Base-by-base conservation (phyloP, 1,139 yeast genomes). In the Kodamaea arcana region DNA sequence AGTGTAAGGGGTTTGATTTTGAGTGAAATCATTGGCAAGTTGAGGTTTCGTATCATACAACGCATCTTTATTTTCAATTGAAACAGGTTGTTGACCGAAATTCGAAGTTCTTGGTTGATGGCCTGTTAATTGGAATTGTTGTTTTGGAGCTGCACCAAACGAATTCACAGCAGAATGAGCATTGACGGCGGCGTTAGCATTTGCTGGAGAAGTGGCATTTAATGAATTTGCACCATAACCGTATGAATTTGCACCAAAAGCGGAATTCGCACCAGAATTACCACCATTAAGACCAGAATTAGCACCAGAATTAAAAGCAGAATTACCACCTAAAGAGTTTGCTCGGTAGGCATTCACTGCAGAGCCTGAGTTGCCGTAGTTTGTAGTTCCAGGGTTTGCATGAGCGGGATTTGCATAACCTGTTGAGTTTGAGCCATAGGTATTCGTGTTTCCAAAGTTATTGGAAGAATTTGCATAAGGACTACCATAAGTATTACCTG, bases 41-140 rank as follows among this genome's bases (percentile, higher is more conserved):
- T 62, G 69, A 13, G 71, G 70, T 25, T 57, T 50, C 3, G 67
- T 50, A 34, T 56, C 57, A 48, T 60, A 60, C 29, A 63, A 46
- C 27, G 62, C 53, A 9, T n/a, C 31, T 11, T 11, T 11, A 10
- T 10, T 10, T 15, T 14, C 13, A 12, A 36, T 20, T 3, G 16
- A 21, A 18, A 28, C 24, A 1, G 40, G 37, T 26, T 34, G 40
- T 27, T 34, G 37, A 12, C 40, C 40, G 31, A 37, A 37, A 35
- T 37, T 37, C 11, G 21, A 31, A 15, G 40, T 31, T 26, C 40
- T 34, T 14, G 40, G 40, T 15, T 30, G 33, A 15, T 31, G 30
- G 3, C 31, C 29, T 10, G 32, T 28, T 12, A 25, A 21, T 20
- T 28, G 34, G 32, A 30, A 36, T n/a, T 22, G 33, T 7, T 8